Conservation (phyloP, 1,139 yeast genomes). For the Yamadazyma mexicana region DNA sequence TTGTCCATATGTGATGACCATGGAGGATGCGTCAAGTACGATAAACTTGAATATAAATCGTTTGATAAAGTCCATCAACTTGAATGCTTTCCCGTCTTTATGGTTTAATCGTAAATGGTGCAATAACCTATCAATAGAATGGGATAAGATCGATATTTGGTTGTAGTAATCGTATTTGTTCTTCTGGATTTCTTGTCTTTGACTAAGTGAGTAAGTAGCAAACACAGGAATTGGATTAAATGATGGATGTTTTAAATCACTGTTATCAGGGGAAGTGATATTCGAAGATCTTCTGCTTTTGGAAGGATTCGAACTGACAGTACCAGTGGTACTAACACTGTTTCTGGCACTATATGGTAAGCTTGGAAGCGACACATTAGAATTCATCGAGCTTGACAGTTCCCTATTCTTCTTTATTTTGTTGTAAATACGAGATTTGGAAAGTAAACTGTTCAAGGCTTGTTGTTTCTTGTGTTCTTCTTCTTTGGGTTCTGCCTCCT, state of each 20-base stretch:
- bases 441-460: conserved; percentile 30
- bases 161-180: conserved; percentile 39
- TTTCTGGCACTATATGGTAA: conserved; percentile 13
- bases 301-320: conserved; percentile 9
- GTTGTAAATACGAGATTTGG: conserved; percentile 40
- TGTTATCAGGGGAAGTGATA: conserved; percentile 10
- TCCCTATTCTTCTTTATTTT: conserved; percentile 42
- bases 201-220: conserved; percentile 19
- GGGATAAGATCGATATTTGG: conserved; percentile 24
- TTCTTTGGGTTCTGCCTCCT: conserved; percentile 3
- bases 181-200: conserved; percentile 33
- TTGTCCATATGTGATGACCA: conserved; percentile 39
- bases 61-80: conserved; percentile 40
- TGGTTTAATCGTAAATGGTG: conserved; percentile 11
- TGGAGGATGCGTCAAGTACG: conserved; percentile 38
- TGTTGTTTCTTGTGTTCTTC: conserved; percentile 25
- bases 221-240: conserved; percentile 10
- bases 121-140: conserved; percentile 18
- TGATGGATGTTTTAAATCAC: conserved; percentile 12
- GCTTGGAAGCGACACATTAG: conserved; percentile 21
- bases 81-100: conserved; percentile 21
- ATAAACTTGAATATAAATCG: conserved; percentile 38
- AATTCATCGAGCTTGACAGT: conserved; percentile 32
- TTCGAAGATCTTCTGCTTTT: conserved; percentile 13
- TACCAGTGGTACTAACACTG: conserved; percentile 21